These are phyloP conservation scores for Kickxella alabastrina DNA, from an alignment of 192 early-diverging fungal species.

Conservation along the genomic window DNA sequence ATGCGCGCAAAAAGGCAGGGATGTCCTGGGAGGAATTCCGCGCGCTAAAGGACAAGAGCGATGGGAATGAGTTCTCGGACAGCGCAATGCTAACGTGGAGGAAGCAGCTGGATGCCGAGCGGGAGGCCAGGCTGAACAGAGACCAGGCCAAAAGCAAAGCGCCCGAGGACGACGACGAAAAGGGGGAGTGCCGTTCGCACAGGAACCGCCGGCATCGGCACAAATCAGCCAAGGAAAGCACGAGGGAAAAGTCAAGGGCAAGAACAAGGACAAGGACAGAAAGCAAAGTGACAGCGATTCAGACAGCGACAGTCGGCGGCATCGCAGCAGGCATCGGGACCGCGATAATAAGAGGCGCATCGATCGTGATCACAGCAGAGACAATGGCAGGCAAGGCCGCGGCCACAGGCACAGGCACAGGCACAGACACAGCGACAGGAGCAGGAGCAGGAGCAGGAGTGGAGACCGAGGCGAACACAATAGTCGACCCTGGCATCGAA, in stretches of 20 bases:
- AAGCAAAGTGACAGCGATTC: slow-evolving; percentile 1
- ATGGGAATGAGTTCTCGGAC: slow-evolving; percentile 29
- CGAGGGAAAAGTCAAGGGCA: slow-evolving; percentile 1
- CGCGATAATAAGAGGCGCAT: neutral
- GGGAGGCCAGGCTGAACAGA: slow-evolving; percentile 30
- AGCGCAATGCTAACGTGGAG: slow-evolving; percentile 43
- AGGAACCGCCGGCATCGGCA: slow-evolving; percentile 1
- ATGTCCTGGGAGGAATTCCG: slow-evolving; percentile 50
- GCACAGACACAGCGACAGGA: slow-evolving; percentile 9
- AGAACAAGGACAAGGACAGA: neutral
- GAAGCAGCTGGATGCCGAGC: slow-evolving; percentile 44
- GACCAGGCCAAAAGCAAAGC: neutral
- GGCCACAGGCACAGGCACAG: neutral
- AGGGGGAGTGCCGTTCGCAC: neutral
- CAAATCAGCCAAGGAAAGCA: too few species aligned
- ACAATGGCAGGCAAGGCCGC: neutral
- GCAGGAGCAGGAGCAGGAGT: slow-evolving; percentile 3
- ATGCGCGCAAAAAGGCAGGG: slow-evolving; percentile 41
- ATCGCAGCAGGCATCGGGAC: slow-evolving; percentile 2
- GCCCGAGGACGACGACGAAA: too few species aligned
- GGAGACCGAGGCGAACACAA: neutral
- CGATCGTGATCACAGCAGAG: too few species aligned
- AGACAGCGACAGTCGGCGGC: slow-evolving; percentile 1
- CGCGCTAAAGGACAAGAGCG: slow-evolving; percentile 34
- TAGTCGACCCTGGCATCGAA: neutral